Conservation (phyloP, 2,329 filamentous ascomycete genomes). For the Fusarium cicatricum region DNA sequence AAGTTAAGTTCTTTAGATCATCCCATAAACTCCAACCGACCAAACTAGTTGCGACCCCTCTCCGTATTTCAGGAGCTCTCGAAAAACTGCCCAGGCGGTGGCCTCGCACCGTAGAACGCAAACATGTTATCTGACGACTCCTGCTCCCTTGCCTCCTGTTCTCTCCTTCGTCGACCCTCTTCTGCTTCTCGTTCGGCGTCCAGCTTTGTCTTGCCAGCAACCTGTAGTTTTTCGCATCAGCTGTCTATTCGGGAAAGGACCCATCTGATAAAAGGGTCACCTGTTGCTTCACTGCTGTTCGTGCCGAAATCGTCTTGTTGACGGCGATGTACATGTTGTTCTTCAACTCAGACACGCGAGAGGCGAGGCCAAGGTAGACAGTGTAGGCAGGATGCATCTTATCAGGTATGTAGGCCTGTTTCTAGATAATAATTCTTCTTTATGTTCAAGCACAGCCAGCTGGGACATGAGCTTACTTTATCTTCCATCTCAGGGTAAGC, state of each 20-base stretch:
- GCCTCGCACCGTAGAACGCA: not conserved
- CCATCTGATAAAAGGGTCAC: not conserved
- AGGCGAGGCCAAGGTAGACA: slow-evolving; percentile 15
- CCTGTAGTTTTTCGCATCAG: not conserved
- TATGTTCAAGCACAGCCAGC: not conserved
- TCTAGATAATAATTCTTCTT: too few relatives aligned
- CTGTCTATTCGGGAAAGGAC: not conserved
- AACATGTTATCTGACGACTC: not conserved
- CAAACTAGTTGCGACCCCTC: too few relatives aligned
- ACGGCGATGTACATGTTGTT: not conserved
- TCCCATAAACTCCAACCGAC: too few relatives aligned
- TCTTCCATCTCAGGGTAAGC: too few relatives aligned
- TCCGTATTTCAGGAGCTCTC: not conserved
- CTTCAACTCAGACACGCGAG: slow-evolving; percentile 11
- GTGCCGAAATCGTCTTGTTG: not conserved
- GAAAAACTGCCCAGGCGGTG: not conserved
- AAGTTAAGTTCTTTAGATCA: too few relatives aligned
- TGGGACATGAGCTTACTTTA: not conserved
- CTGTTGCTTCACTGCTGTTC: not conserved
- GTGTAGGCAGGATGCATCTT: slow-evolving; percentile 28
- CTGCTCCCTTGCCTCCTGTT: not conserved
- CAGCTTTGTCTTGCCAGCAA: slow-evolving; percentile 11
- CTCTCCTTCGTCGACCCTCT: slow-evolving; percentile 6
- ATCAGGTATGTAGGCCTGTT: not conserved
- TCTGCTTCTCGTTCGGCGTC: slow-evolving; percentile 8